Base-by-base conservation (phyloP, 164 flowering plant species). In the Stephania japonica region DNA sequence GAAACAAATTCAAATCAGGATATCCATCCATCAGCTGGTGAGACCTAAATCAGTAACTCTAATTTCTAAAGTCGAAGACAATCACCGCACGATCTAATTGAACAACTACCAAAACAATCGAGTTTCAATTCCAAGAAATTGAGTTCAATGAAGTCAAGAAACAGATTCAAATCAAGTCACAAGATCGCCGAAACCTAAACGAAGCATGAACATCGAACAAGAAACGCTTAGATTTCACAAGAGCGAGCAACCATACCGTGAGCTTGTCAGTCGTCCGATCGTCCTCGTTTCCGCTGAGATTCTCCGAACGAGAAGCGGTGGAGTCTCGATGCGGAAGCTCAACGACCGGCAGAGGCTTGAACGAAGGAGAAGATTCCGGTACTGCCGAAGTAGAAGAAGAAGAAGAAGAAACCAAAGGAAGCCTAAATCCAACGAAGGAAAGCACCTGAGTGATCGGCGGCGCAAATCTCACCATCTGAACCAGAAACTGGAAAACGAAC, bases 401-500 rank as follows among this genome's bases (percentile, higher is more conserved):
- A 65, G 75, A 41, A 32, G 66, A 65, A 14, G 68, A 73, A 61
- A 73, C 66, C 56, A 73, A 65, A 11, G 70, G 67, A 21, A 38
- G 81, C 25, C 77, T 76, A 77, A 81, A 66, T 42, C 85, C 86
- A 6, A 84, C 47, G 69, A 72, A 82, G 25, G 82, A 78, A 59
- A 84, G 78, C 53, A 85, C 70, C 50, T 80, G 83, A 26, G 79
- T 75, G 4, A 72, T 25, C 27, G 76, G 65, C 56, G 77, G 77
- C 14, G 77, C 71, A 7, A 70, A 73, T 66, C 80, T 70, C 11
- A 84, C 85, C 84, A 90, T 83, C 85, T 85, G 91, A 25, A 83
- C 44, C 74, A 90, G 82, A 81, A 90, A 87, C 84, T 89, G 92
- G 75, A 85, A 86, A 81, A 90, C 82, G 77, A 90, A 87, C 7